Evolutionary conservation across 257 asterid species (phyloP).

Genomic region (Scutellaria minor): DNA sequence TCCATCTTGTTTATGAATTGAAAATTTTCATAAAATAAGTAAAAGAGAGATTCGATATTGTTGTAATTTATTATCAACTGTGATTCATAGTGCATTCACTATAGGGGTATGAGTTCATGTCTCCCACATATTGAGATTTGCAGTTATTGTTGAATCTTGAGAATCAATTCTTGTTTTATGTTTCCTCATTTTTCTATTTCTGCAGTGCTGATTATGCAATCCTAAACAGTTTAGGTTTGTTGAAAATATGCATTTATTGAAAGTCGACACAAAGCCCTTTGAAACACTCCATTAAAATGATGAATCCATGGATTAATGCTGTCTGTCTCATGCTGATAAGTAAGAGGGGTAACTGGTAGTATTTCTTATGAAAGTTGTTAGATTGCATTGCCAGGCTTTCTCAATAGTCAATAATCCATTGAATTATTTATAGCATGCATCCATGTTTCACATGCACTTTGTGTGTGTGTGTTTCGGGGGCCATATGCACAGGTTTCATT

Average conservation of each 20-base stretch:
- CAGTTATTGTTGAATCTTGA: not conserved
- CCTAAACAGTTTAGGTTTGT: not conserved
- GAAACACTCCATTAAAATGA: not conserved
- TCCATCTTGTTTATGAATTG: slow-evolving; percentile 13
- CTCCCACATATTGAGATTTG: not conserved
- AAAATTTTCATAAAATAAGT: not conserved
- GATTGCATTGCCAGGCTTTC: no score
- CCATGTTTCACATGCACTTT: not conserved
- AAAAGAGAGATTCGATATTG: not conserved
- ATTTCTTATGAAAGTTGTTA: no score
- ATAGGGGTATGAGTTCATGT: not conserved
- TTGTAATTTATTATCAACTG: not conserved
- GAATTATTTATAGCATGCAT: no score
- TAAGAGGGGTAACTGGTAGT: no score
- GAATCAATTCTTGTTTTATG: not conserved
- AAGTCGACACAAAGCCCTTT: not conserved
- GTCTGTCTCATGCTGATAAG: no score
- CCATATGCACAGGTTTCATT: not conserved
- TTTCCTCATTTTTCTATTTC: not conserved
- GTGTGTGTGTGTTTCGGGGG: not conserved
- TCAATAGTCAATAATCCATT: no score
- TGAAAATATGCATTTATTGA: slow-evolving; percentile 11
- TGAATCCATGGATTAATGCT: no score
- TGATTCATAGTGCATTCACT: not conserved
- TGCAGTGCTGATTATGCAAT: slow-evolving; percentile 7